Evolutionary conservation across 768 basidiomycete genomes (phyloP).

Genomic region (Boletus sp.): DNA sequence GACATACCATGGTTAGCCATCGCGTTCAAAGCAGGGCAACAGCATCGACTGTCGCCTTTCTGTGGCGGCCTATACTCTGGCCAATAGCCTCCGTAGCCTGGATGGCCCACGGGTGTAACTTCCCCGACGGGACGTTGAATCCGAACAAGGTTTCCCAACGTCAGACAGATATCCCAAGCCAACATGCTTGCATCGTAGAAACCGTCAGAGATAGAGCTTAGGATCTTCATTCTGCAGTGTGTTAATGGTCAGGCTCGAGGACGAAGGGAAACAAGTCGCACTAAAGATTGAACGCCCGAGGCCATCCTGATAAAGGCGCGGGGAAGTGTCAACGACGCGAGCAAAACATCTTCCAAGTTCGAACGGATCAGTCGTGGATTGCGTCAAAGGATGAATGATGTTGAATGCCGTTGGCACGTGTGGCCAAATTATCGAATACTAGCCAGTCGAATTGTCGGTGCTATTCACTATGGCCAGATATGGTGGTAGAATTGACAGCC

Average conservation of each 20-base stretch:
- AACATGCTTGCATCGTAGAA: conserved; percentile 1
- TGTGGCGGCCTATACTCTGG: conserved; percentile 60
- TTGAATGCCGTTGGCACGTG: not conserved
- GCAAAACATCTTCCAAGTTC: not conserved
- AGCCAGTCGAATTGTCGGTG: not conserved
- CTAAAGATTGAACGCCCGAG: not conserved
- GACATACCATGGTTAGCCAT: conserved; percentile 75
- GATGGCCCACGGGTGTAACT: conserved; percentile 50
- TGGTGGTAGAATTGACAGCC: not conserved
- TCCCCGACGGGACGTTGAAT: conserved; percentile 41
- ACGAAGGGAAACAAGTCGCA: not conserved
- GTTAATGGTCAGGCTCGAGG: not conserved
- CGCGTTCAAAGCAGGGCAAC: conserved; percentile 73
- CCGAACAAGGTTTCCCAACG: conserved; percentile 13
- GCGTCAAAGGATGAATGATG: not conserved
- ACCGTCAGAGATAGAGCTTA: conserved; percentile 1
- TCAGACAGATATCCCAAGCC: conserved; percentile 14
- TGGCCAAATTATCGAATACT: not conserved
- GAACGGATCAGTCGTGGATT: not conserved
- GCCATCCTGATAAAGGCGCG: conserved; percentile 4
- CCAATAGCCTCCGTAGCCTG: conserved; percentile 63
- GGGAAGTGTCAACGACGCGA: not conserved
- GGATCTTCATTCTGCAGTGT: conserved; percentile 7
- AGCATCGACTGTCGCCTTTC: conserved; percentile 64
- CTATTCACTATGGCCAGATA: not conserved